Conservation (phyloP, 768 basidiomycete genomes). For the Termitomyces sp. region DNA sequence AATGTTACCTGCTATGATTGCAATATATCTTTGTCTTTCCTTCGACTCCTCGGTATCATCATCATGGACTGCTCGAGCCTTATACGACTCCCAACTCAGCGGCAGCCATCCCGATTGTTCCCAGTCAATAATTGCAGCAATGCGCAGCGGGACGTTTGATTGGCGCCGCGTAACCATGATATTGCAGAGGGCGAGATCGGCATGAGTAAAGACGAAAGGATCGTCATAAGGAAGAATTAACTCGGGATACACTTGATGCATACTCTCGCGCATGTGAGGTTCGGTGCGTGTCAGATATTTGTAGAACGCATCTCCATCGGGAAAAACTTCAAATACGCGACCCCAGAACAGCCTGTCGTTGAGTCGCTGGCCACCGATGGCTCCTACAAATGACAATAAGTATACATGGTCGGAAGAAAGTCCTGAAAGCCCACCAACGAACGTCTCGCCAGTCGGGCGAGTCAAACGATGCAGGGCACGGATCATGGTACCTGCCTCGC, state of each 20-base stretch:
- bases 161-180: neutral
- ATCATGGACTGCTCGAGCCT: neutral
- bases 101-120: neutral
- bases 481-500: neutral
- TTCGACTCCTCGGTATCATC: too few relatives aligned
- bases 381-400: neutral
- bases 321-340: neutral
- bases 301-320: neutral
- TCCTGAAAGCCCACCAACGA: neutral
- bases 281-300: neutral
- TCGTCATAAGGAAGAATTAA: neutral
- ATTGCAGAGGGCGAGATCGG: neutral
- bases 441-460: neutral
- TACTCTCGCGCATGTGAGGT: too few relatives aligned
- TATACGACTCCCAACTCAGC: neutral
- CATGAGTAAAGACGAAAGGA: neutral
- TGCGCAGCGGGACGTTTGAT: neutral
- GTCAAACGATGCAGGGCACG: neutral
- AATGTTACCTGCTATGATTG: too few relatives aligned
- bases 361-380: neutral
- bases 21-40: too few relatives aligned
- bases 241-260: too few relatives aligned
- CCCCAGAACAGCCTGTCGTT: neutral
- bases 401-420: too few relatives aligned
- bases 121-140: neutral